Evolutionary conservation across 176 grass and related monocot species (phyloP).

Genomic region (Hsuehochloa calcarea): DNA sequence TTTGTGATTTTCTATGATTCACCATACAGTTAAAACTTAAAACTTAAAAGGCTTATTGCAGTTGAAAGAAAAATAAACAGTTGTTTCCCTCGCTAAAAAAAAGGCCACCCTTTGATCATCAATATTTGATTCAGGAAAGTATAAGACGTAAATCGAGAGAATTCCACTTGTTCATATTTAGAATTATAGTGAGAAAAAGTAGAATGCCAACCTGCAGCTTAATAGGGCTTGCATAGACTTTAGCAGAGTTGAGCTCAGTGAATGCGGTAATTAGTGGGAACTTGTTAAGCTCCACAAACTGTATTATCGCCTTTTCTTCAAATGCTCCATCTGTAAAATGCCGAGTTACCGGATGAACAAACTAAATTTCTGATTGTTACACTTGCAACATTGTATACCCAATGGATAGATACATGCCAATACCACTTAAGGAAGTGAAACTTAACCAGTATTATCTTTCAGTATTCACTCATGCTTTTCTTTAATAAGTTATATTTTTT

Average conservation of each 20-base stretch:
- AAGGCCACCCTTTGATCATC: not conserved
- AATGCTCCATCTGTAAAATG: conserved; percentile 70
- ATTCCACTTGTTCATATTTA: not conserved
- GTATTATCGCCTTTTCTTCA: conserved; percentile 68
- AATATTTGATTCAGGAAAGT: not conserved
- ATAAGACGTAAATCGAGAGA: not conserved
- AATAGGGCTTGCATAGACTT: conserved; percentile 86
- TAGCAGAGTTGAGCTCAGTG: conserved; percentile 79
- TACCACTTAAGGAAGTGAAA: not conserved
- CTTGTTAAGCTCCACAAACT: conserved; percentile 83
- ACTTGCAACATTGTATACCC: not conserved
- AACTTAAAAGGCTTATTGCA: not conserved
- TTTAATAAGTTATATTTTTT: not conserved
- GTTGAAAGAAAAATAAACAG: not conserved
- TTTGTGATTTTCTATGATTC: not conserved
- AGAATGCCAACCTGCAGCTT: conserved; percentile 72
- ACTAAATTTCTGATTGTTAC: not conserved
- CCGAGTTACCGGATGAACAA: not conserved
- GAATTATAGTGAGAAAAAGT: conserved; percentile 10
- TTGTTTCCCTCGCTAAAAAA: not conserved
- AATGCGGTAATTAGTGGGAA: conserved; percentile 83
- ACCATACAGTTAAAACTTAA: not conserved
- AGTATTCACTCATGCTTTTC: not conserved
- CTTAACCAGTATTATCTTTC: not conserved
- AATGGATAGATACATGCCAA: not conserved